Evolutionary conservation across 352 stramenopile genomes (phyloP).

Genomic region (Phytopythium litorale): DNA sequence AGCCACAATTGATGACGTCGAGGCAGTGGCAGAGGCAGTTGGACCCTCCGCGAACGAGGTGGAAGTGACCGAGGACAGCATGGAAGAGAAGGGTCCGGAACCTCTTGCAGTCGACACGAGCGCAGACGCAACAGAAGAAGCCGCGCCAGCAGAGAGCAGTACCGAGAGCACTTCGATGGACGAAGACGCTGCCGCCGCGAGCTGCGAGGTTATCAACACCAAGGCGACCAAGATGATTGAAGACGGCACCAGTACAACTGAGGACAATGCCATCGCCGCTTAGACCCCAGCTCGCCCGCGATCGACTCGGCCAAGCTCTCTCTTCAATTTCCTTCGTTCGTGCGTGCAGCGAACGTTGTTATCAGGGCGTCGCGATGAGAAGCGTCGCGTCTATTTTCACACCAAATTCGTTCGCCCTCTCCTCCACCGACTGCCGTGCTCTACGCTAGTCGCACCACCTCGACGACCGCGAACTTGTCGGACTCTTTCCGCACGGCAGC

Average conservation of each 20-base stretch:
- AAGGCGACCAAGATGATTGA: neutral
- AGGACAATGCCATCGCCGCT: neutral
- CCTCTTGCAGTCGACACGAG: neutral
- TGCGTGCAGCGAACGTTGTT: neutral
- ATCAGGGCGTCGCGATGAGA: neutral
- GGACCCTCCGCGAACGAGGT: neutral
- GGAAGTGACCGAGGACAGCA: neutral
- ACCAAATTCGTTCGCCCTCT: neutral
- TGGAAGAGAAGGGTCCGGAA: neutral
- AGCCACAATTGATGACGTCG: neutral
- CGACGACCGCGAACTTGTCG: slow-evolving; percentile 39
- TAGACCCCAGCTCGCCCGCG: neutral
- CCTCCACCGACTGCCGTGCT: neutral
- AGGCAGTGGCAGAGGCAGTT: neutral
- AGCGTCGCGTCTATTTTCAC: slow-evolving; percentile 6
- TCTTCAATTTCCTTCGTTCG: neutral
- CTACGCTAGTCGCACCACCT: slow-evolving; percentile 47
- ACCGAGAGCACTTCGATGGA: neutral
- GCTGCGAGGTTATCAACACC: neutral
- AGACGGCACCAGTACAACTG: neutral
- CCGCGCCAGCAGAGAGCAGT: neutral
- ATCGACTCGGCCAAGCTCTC: neutral
- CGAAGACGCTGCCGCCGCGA: neutral
- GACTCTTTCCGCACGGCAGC: slow-evolving; percentile 28
- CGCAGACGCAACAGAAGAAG: neutral